Conservation (phyloP, 306 rosid species). For the Quercus suber region DNA sequence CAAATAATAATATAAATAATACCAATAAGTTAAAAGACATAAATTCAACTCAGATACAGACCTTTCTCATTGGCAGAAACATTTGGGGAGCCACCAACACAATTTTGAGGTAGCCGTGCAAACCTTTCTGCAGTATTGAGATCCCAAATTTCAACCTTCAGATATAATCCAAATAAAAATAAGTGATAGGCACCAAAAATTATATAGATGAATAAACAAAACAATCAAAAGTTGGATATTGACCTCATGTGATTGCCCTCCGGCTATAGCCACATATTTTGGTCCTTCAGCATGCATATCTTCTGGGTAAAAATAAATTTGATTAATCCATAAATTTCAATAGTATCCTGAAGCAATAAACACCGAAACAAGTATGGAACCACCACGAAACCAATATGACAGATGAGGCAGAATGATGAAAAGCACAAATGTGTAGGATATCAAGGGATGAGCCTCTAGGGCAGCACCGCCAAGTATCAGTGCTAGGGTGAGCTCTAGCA, state of each 20-base stretch:
- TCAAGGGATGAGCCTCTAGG: conserved; percentile 1
- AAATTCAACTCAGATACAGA: conserved; percentile 18
- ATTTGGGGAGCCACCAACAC: conserved; percentile 31
- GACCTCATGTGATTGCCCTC: conserved; percentile 82
- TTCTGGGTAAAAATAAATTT: conserved; percentile 34
- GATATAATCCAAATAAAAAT: conserved; percentile 25
- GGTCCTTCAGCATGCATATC: conserved; percentile 39
- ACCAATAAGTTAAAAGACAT: conserved; percentile 2
- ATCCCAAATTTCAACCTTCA: conserved; percentile 96
- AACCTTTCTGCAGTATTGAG: conserved; percentile 66
- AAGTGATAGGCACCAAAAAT: conserved; percentile 5
- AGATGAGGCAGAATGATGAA: conserved; percentile 8
- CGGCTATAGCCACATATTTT: conserved; percentile 67
- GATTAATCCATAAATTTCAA: conserved; percentile 5
- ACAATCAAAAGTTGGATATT: conserved; percentile 22
- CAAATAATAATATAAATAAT: background rate
- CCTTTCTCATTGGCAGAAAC: conserved; percentile 55
- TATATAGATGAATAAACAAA: conserved; percentile 1
- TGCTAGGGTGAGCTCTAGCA: background rate
- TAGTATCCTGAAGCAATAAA: conserved; percentile 5
- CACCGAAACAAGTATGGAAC: conserved; percentile 8
- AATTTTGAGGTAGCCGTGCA: conserved; percentile 49
- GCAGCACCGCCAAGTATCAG: conserved; percentile 9
- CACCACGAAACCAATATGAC: conserved; percentile 1
- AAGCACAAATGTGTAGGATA: background rate